A percentile compares a stretch with the other conserved stretches of the same genome.
These are phyloP conservation scores for Sclerotinia spermophila DNA, from an alignment of 2,329 filamentous ascomycete genomes.

Conservation along the genomic window DNA sequence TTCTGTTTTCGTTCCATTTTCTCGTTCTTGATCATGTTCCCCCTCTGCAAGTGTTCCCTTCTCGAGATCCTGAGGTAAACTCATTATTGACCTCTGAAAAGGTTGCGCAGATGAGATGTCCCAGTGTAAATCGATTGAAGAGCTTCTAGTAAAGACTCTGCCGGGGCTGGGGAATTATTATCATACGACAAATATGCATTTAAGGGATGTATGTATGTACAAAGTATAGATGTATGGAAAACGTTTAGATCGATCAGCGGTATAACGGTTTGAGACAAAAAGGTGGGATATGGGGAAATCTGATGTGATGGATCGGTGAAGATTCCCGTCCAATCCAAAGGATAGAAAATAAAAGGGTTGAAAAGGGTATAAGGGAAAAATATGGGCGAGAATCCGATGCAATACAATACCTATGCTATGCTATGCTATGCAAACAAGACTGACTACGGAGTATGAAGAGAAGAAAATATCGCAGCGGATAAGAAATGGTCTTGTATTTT, in stretches of 20 bases:
- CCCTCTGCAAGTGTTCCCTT: constrained; percentile 23
- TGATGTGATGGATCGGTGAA: constrained; percentile 13
- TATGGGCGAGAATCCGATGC: not conserved
- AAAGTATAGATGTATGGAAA: constrained; percentile 6
- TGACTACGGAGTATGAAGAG: not conserved
- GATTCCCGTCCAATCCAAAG: not conserved
- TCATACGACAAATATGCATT: constrained; percentile 13
- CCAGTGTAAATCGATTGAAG: constrained; percentile 3
- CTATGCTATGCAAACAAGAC: not conserved
- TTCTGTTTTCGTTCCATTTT: constrained; percentile 21
- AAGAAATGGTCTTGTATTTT: constrained; percentile 4
- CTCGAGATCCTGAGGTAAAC: constrained; percentile 22
- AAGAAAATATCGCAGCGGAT: constrained; percentile 1
- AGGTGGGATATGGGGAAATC: constrained; percentile 12
- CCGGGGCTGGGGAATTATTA: constrained; percentile 8
- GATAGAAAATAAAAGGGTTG: not conserved
- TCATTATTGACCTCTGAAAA: constrained; percentile 21
- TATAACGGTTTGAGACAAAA: not conserved
- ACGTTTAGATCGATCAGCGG: not conserved
- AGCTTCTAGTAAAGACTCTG: constrained; percentile 16
- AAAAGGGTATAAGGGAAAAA: not conserved
- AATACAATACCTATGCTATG: too few species aligned
- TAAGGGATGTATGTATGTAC: constrained; percentile 4
- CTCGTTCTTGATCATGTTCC: not conserved
- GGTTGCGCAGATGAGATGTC: not conserved